Evolutionary conservation across 2,329 filamentous ascomycete species (phyloP).

Genomic region (Lachnellula occidentalis): DNA sequence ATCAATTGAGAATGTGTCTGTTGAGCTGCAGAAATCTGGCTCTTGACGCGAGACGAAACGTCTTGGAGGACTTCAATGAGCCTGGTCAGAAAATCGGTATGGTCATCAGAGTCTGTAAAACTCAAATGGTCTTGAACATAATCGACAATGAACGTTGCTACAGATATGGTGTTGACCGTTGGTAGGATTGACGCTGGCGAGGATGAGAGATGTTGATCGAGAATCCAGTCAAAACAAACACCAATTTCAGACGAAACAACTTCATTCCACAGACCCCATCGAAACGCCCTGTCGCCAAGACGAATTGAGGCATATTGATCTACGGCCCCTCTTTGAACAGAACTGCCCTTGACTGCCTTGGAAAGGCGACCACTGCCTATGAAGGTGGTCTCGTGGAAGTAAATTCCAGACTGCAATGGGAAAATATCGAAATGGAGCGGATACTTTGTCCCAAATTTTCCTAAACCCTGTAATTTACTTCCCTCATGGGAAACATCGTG

Average conservation of each 20-base stretch:
- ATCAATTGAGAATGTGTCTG: conserved; percentile 3
- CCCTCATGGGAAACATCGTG: conserved; percentile 18
- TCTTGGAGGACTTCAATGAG: conserved; percentile 27
- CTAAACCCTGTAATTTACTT: conserved; percentile 47
- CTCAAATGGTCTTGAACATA: conserved; percentile 26
- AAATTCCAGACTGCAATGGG: conserved; percentile 49
- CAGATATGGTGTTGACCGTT: conserved; percentile 8
- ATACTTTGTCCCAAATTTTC: conserved; percentile 56
- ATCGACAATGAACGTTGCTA: conserved; percentile 22
- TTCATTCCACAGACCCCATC: conserved; percentile 53
- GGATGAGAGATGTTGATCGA: conserved; percentile 35
- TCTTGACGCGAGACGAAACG: conserved; percentile 14
- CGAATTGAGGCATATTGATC: conserved; percentile 38
- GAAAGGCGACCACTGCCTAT: conserved; percentile 49
- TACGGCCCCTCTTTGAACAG: conserved; percentile 18
- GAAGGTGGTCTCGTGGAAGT: conserved; percentile 55
- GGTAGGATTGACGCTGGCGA: not conserved
- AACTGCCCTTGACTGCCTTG: conserved; percentile 28
- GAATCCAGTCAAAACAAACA: conserved; percentile 53
- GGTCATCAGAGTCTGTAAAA: conserved; percentile 13
- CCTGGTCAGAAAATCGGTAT: conserved; percentile 22
- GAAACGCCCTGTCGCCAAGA: conserved; percentile 44
- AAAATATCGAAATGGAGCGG: conserved; percentile 59
- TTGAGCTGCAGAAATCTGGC: not conserved
- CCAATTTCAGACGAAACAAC: conserved; percentile 56